Base-by-base conservation (phyloP, 768 basidiomycete genomes). In the Pulveroboletus sp. region DNA sequence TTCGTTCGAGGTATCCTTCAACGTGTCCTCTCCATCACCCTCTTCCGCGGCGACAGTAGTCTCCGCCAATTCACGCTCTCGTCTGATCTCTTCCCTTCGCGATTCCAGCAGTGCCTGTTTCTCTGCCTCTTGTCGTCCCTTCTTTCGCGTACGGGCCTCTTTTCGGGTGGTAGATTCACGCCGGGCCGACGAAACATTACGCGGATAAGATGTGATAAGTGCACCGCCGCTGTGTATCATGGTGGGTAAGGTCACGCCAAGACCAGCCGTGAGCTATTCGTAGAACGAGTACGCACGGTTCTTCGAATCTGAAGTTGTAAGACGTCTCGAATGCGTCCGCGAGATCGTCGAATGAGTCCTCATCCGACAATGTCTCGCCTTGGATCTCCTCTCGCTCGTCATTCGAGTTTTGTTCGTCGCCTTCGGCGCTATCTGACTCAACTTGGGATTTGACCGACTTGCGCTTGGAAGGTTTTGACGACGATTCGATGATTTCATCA, bases 221-320 rank as follows among this genome's bases (percentile, higher is more conserved):
- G 77, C 74, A 3, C 84, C 84, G 26, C 80, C 82, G 30, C 89
- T 90, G 58, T 40, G 20, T 23, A 37, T 34, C 20, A 17, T 34
- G 10, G 36, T 49, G n/a, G 50, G 45, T 30, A 27, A 46, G 48
- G n/a, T n/a, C n/a, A n/a, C n/a, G n/a, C n/a, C n/a, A n/a, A n/a
- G n/a, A n/a, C n/a, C n/a, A n/a, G n/a, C n/a, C n/a, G 19, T 8
- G 23, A 13, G n/a, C 22, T 11, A 26, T 24, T 14, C 23, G 10
- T n/a, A 11, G 19, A 47, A 1, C 20, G 19, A 23, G 7, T 16
- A 83, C 92, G 60, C 61, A 92, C 82, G 90, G 88, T 68, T 99
- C 95, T 67, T 99, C 95, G 65, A 92, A 99, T 45, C 96, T 83
- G 72, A 96, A 96, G 68, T 98, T 98, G 71, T 97, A 99, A 14